Percentiles rank a stretch among this genome's conserved stretches.
These are phyloP conservation scores for Fusarium beomiforme DNA, from an alignment of 2,329 filamentous ascomycete species.

Conservation along the genomic window DNA sequence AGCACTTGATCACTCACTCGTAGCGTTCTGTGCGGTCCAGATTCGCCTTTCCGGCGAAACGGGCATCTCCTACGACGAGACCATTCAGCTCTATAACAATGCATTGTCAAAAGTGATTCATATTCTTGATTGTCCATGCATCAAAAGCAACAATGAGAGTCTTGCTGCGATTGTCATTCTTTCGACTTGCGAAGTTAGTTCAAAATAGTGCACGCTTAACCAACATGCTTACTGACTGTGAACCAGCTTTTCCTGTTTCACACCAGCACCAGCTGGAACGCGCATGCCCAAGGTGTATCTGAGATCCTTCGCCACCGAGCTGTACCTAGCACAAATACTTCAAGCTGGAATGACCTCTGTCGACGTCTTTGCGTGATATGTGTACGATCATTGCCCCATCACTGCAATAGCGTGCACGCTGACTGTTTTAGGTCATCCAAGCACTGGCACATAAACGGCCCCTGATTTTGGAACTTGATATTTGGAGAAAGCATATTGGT, in stretches of 20 bases:
- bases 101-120: not conserved
- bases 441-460: not conserved
- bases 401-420: rapidly evolving
- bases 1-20: not conserved
- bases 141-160: not conserved
- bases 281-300: conserved; percentile 2
- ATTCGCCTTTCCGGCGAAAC: not conserved
- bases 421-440: not conserved
- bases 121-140: not conserved
- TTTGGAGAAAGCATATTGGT: not conserved
- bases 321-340: not conserved
- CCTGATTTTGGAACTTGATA: not conserved
- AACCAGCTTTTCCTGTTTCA: not conserved
- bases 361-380: conserved; percentile 10
- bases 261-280: not conserved
- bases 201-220: no score
- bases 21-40: conserved; percentile 5
- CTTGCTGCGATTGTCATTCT: conserved; percentile 1
- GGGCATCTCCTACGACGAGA: not conserved
- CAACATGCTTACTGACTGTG: rapidly evolving
- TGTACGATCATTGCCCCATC: not conserved
- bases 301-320: not conserved
- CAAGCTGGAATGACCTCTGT: not conserved
- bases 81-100: not conserved
- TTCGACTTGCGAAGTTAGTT: conserved; percentile 9